Base-by-base conservation (phyloP, 2,329 filamentous ascomycete genomes). In the Stachybotrys chlorohalonatus region DNA sequence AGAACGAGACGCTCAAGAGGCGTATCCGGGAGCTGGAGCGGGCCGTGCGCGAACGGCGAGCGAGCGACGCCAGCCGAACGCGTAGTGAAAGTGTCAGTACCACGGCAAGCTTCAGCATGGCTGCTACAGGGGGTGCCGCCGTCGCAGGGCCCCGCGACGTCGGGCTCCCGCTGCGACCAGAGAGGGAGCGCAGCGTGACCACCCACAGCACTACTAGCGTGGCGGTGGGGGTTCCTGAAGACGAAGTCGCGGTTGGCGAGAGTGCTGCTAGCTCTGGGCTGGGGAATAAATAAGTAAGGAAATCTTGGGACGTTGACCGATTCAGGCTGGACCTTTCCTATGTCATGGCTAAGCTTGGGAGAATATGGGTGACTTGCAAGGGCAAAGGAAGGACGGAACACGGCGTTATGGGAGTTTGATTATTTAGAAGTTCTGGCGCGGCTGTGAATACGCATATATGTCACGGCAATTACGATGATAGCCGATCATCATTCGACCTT, bases 1-100 rank as follows among this genome's bases (percentile, higher is more conserved):
- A 87, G 68, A 87, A 87, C 56, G 84, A 87, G 53, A 66, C 68
- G 0, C 68, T 87, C 49, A 84, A 83, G 71, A 73, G 77, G 54
- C 76, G 80, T 13, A 79, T 87, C 55, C 75, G 82, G 49, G 84
- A 87, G 48, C 68, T 87, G 11, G 84, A 87, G 69, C 73, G 75
- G 45, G 69, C 75, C 58, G 70, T 85, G 7, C 71, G 76, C 7
- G 76, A 80, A 51, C 68, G 75, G 11, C 70, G 75, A 39, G 68
- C 73, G 45, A 77, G 77, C 59, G 78, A 80, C 52, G 70, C 70
- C 11, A 73, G 73, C 60, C 68, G 73, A 6, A 67, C 69, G 1
- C 64, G 79, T 54, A 82, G 78, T 56, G 79, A 77, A 57, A 83
- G 80, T 56, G 73, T 70, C 13, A 81, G 78, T 65, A 80, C 79